Percentiles rank a stretch among this genome's conserved stretches.
Conservation (phyloP, 176 grass and related monocot genomes). For the Elymus sibiricus region DNA sequence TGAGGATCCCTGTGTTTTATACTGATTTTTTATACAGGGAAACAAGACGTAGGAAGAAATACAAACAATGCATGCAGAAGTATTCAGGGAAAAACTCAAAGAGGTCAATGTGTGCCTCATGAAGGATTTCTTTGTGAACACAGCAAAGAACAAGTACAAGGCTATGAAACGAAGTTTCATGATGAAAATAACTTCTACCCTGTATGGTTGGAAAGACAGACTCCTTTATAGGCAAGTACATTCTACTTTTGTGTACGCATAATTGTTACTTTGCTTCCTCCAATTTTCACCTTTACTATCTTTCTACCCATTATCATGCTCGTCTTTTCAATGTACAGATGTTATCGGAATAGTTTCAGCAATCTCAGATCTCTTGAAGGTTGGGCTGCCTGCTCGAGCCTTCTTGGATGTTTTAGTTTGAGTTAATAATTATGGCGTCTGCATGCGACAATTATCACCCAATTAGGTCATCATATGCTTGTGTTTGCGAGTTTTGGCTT, state of each 20-base stretch:
- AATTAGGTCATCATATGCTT: too few relatives aligned
- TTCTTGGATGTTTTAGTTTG: too few relatives aligned
- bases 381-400: too few relatives aligned
- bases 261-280: background rate
- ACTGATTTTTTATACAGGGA: background rate
- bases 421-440: too few relatives aligned
- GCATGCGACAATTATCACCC: too few relatives aligned
- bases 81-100: background rate
- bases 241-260: background rate
- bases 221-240: background rate
- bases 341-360: background rate
- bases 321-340: background rate
- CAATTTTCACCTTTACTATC: too few relatives aligned
- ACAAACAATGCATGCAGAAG: background rate
- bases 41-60: background rate
- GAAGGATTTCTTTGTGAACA: background rate
- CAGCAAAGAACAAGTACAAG: background rate
- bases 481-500: too few relatives aligned
- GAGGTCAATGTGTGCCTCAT: background rate
- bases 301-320: too few relatives aligned
- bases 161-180: background rate
- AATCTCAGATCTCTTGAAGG: too few relatives aligned
- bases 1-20: background rate
- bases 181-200: background rate
- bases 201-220: background rate